These are phyloP conservation scores for Acorus calamus DNA, from an alignment of 106 monocot genomes.

Conservation along the genomic window DNA sequence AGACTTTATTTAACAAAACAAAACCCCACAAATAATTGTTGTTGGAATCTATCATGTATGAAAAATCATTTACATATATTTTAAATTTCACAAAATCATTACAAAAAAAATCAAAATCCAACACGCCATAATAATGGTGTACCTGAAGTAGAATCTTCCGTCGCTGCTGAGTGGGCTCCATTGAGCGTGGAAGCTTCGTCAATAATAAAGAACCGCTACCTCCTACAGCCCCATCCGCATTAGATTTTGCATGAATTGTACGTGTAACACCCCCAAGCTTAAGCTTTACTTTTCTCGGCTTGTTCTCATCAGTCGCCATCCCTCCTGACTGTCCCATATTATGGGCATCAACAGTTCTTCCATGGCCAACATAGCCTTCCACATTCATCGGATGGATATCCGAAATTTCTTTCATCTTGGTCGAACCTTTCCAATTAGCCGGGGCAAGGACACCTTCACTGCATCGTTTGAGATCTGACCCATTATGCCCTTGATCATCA, in stretches of 20 bases:
- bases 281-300: constrained; percentile 55
- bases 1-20: no score
- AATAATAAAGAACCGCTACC: constrained; percentile 7
- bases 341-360: not conserved
- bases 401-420: constrained; percentile 16
- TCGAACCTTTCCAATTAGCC: constrained; percentile 25
- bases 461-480: constrained; percentile 17
- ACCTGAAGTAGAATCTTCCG: constrained; percentile 40
- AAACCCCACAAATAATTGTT: no score
- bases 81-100: no score
- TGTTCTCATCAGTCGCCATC: constrained; percentile 24
- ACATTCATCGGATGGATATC: constrained; percentile 14
- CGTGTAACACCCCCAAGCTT: constrained; percentile 68
- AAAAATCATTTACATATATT: no score
- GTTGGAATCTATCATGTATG: no score
- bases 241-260: constrained; percentile 55
- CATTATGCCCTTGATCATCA: constrained; percentile 12
- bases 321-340: constrained; percentile 7
- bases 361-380: constrained; percentile 6
- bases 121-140: not conserved
- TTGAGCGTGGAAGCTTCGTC: constrained; percentile 18
- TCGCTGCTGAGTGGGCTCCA: constrained; percentile 32
- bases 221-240: constrained; percentile 5
- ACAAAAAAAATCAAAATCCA: not conserved
- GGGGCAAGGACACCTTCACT: constrained; percentile 38